Conservation (phyloP, 1,139 yeast genomes). For the Yamadazyma spencermartinsiae region DNA sequence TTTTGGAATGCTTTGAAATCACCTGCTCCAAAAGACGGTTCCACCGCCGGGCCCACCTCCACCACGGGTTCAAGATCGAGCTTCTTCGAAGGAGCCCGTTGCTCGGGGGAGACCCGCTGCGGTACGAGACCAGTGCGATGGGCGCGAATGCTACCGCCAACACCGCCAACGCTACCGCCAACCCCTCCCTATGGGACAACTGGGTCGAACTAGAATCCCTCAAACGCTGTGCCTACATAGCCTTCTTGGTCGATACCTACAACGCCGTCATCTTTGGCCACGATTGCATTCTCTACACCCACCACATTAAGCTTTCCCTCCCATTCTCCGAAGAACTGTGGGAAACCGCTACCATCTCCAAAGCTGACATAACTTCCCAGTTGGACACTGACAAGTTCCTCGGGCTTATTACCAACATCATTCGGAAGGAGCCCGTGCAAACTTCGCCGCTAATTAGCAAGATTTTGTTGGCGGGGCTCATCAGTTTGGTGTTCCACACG, state of each 20-base stretch:
- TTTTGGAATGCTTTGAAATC: constrained; percentile 64
- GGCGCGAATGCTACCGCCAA: no score
- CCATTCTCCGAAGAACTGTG: constrained; percentile 30
- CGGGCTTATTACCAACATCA: constrained; percentile 51
- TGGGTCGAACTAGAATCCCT: constrained; percentile 33
- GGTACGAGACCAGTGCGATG: constrained; percentile 13
- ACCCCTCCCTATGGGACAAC: constrained; percentile 27
- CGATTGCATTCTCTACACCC: constrained; percentile 24
- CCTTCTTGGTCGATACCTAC: constrained; percentile 29
- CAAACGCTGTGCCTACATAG: constrained; percentile 28
- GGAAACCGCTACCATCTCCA: constrained; percentile 19
- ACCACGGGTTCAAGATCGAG: constrained; percentile 73
- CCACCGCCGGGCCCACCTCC: constrained; percentile 70
- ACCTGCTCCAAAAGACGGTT: constrained; percentile 41
- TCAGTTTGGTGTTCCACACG: constrained; percentile 66
- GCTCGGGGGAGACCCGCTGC: constrained; percentile 58
- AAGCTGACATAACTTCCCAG: constrained; percentile 4
- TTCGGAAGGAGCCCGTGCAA: constrained; percentile 50
- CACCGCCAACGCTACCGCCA: no score
- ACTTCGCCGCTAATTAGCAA: constrained; percentile 57
- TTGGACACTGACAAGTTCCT: constrained; percentile 34
- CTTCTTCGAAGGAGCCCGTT: constrained; percentile 67
- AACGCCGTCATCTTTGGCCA: constrained; percentile 33
- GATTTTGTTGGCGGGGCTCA: constrained; percentile 61
- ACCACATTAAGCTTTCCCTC: constrained; percentile 26